Evolutionary conservation across 306 rosid genomes (phyloP).

Genomic region (Malus asiatica): DNA sequence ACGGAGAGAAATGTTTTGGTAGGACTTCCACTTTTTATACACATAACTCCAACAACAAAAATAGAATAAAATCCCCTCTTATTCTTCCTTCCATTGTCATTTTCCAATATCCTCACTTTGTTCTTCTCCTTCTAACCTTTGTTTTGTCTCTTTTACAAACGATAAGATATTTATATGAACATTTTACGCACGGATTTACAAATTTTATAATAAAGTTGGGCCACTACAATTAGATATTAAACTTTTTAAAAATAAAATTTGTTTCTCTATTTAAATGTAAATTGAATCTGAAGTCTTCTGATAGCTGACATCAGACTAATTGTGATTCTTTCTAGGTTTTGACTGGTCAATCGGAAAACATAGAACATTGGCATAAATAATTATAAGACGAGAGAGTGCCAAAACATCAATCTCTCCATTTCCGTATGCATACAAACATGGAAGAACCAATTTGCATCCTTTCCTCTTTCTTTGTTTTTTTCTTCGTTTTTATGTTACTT

Average conservation of each 20-base stretch:
- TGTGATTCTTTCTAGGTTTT: neutral
- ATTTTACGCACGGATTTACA: too few relatives aligned
- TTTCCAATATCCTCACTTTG: neutral
- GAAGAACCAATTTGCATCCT: conserved; percentile 10
- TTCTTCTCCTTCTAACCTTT: conserved; percentile 5
- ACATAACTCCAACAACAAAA: conserved; percentile 19
- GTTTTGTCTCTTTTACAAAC: too few relatives aligned
- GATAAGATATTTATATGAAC: too few relatives aligned
- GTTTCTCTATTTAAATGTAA: too few relatives aligned
- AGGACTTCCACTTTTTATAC: neutral
- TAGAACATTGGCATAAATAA: neutral
- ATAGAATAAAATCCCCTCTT: neutral
- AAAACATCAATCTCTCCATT: conserved; percentile 15
- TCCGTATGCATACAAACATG: conserved; percentile 5
- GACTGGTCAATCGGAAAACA: neutral
- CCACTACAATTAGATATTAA: too few relatives aligned
- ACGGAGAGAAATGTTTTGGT: too few relatives aligned
- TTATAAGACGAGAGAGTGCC: neutral
- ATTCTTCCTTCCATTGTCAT: conserved; percentile 1
- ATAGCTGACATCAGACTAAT: neutral
- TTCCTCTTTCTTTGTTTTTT: neutral
- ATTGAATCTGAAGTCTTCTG: neutral
- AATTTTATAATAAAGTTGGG: neutral
- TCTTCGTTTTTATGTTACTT: neutral
- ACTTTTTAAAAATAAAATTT: too few relatives aligned